A percentile compares a stretch with the other conserved stretches of the same genome.
These are phyloP conservation scores for Botryotinia globosa DNA, from an alignment of 2,329 filamentous ascomycete genomes.

Conservation along the genomic window DNA sequence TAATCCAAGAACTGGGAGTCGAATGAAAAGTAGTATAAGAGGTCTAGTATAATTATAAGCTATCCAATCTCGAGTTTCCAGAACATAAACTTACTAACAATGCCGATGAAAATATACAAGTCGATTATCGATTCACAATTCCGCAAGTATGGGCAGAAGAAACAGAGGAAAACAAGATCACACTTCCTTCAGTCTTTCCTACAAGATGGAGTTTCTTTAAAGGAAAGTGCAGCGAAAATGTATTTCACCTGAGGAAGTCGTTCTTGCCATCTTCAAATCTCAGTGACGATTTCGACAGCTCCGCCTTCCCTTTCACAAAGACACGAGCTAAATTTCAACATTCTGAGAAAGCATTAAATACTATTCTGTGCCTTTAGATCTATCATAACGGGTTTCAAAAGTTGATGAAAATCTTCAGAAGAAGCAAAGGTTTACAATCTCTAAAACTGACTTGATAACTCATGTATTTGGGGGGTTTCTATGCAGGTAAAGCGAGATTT, in stretches of 20 bases:
- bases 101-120: neutral
- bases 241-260: neutral
- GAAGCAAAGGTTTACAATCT: neutral
- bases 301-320: neutral
- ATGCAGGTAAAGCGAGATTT: neutral
- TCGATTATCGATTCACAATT: neutral
- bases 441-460: neutral
- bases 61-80: neutral
- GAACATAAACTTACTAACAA: neutral
- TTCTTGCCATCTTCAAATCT: neutral
- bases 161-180: rapidly evolving
- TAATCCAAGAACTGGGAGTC: rapidly evolving
- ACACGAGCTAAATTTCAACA: neutral
- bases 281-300: neutral
- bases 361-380: neutral
- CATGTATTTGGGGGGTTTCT: neutral
- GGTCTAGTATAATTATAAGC: neutral
- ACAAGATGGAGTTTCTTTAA: rapidly evolving
- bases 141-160: neutral
- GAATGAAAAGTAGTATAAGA: neutral
- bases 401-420: neutral
- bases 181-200: neutral
- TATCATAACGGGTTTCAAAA: neutral
- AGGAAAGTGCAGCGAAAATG: neutral
- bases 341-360: neutral